Base-by-base conservation (phyloP, 2,329 filamentous ascomycete genomes). In the Pleomassaria siparia region DNA sequence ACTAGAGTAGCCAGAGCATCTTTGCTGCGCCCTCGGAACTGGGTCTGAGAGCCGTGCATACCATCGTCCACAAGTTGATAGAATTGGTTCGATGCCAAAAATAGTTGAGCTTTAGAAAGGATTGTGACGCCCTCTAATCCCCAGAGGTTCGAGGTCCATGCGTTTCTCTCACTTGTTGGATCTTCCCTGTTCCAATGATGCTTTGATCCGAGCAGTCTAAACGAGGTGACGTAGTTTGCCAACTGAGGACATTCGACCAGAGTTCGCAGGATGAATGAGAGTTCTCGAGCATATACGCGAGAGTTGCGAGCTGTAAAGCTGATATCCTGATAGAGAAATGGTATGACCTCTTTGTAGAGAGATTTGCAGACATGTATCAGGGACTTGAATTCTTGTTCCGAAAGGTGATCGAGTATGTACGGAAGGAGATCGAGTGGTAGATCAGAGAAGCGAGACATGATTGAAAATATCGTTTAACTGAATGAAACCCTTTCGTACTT, bases 51-150 rank as follows among this genome's bases (percentile, higher is more conserved):
- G 26, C 56, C 54, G 33, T 63, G 55, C 55, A 63, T 58, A 9
- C 51, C 54, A 20, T 56, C 54, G 28, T 63, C 60, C 5, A 62
- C 49, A 9, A 63, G 49, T 15, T 54, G 55, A 26, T 59, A 58
- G 35, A 63, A 52, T 16, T 54, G 54, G 32, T 59, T 58, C 10
- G 58, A 55, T 2, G 50, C 56, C 26, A 63, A 51, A 18, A 55
- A 51, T 26, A 49, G 48, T 21, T 58, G 53, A 1, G 51, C 47
- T 33, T 52, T 52, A 12, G 53, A 57, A 15, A 62, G 46, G 13
- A 44, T 53, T 3, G 47, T 50, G 24, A 55, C 55, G 28, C 43
- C 44, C 16, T 60, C 56, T 5, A 63, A 45, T 6, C 60, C 58
- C 58, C 60, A 63, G n/a, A 58, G 47, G 22, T 54, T 58, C 22